phyloP scores from a whole-genome alignment of 495 filamentous ascomycete species.

The Penicillium flavigenum region DNA sequence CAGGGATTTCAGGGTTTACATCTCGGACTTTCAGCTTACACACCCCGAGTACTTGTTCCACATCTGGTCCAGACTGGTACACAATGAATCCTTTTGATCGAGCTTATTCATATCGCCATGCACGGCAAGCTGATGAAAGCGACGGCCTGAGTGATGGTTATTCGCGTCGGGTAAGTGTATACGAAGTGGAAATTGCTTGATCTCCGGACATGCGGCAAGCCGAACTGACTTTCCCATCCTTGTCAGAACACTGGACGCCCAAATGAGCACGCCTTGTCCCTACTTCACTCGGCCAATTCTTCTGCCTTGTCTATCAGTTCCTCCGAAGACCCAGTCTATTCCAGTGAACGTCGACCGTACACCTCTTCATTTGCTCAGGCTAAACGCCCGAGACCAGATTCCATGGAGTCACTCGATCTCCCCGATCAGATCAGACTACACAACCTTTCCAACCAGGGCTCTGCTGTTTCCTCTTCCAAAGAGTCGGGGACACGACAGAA shows the following conservation, averaged over 20 bases:
- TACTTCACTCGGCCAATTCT: not conserved
- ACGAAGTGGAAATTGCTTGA: slow-evolving; percentile 6
- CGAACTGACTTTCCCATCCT: slow-evolving; percentile 1
- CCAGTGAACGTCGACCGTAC: not conserved
- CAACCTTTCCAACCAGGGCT: slow-evolving; percentile 7
- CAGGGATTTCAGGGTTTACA: slow-evolving; percentile 5
- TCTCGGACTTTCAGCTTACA: slow-evolving; percentile 6
- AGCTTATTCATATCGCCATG: slow-evolving; percentile 1
- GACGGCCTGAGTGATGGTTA: slow-evolving; percentile 1
- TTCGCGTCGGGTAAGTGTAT: slow-evolving; percentile 5
- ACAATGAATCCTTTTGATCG: not conserved
- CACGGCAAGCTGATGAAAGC: not conserved
- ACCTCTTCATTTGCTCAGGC: not conserved
- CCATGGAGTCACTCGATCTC: slow-evolving; percentile 1
- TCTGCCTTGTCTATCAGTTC: not conserved
- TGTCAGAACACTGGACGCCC: not conserved
- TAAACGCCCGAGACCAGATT: not conserved
- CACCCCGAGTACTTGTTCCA: not conserved
- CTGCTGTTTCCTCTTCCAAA: slow-evolving; percentile 6
- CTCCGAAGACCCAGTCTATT: slow-evolving; percentile 1
- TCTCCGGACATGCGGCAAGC: slow-evolving; percentile 9
- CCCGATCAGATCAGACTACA: slow-evolving; percentile 12
- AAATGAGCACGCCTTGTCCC: slow-evolving; percentile 2
- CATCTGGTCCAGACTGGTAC: not conserved
- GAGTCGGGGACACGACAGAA: slow-evolving; percentile 6